Conservation (phyloP, 73 alveolate genomes). For the Tetrahymena elliotti region DNA sequence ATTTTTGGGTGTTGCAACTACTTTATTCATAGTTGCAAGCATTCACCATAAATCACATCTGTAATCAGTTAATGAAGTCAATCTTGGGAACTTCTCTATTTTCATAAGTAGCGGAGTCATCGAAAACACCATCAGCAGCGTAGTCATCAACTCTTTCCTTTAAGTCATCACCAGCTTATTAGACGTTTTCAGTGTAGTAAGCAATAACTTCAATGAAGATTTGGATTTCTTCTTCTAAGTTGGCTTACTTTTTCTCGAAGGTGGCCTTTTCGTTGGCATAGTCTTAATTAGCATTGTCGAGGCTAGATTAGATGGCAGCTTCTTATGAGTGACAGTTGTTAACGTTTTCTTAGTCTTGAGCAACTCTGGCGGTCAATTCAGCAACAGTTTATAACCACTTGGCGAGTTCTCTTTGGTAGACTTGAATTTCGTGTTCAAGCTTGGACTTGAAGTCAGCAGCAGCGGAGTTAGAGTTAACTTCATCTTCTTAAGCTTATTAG, state of each 20-base stretch:
- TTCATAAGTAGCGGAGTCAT: background rate
- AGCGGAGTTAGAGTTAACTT: background rate
- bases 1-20: background rate
- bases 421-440: background rate
- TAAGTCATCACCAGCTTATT: background rate
- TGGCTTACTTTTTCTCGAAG: background rate
- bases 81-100: background rate
- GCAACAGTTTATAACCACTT: background rate
- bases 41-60: background rate
- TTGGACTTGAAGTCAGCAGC: background rate
- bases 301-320: background rate
- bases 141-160: background rate
- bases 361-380: background rate
- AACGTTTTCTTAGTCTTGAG: background rate
- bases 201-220: background rate
- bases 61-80: background rate
- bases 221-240: background rate
- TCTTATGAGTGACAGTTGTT: background rate
- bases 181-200: background rate
- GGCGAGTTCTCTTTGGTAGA: background rate
- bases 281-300: background rate
- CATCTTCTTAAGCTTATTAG: background rate
- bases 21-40: background rate
- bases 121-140: background rate
- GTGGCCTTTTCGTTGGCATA: background rate